These are phyloP conservation scores for Poa pratensis DNA, from an alignment of 176 grass and related monocot species.

Conservation along the genomic window DNA sequence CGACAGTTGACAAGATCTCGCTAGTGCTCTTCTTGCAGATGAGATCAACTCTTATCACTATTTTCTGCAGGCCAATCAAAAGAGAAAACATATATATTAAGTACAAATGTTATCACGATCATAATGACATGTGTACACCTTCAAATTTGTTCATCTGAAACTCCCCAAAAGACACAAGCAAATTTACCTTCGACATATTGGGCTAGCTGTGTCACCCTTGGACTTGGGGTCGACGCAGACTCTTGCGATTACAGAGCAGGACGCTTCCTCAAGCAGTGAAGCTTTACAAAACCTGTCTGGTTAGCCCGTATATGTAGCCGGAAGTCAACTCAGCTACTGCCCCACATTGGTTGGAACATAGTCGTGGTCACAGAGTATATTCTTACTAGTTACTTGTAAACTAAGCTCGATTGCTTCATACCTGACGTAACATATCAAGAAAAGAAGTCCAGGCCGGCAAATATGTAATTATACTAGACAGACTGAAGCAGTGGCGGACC, in stretches of 20 bases:
- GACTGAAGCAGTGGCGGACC: too few relatives aligned
- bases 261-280: not conserved
- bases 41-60: conserved; percentile 51
- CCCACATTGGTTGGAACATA: conserved; percentile 5
- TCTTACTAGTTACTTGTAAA: not conserved
- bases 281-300: conserved; percentile 16
- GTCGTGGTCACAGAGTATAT: conserved; percentile 13
- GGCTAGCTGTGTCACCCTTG: not conserved
- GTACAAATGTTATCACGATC: not conserved
- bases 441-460: too few relatives aligned
- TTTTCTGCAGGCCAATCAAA: conserved; percentile 42
- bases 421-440: too few relatives aligned
- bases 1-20: conserved; percentile 44
- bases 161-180: not conserved
- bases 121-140: not conserved
- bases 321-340: not conserved
- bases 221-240: not conserved
- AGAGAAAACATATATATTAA: not conserved
- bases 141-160: not conserved
- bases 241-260: not conserved
- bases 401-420: not conserved
- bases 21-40: conserved; percentile 43
- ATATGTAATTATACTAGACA: too few relatives aligned
- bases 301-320: not conserved
- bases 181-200: conserved; percentile 49